Evolutionary conservation across 2,329 filamentous ascomycete species (phyloP).

Genomic region (Penicillium sp.): DNA sequence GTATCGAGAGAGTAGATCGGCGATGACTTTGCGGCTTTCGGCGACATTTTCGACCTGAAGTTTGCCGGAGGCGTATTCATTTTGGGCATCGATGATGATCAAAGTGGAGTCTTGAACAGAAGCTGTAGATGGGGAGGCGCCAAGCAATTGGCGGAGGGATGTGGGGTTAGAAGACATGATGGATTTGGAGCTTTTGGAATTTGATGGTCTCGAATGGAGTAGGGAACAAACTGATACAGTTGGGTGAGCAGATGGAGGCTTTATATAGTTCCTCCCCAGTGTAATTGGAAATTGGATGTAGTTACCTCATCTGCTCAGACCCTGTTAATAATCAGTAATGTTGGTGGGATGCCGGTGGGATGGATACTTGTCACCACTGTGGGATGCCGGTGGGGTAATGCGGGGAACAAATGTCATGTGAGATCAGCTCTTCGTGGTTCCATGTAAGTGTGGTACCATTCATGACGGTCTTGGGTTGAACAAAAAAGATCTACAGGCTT

Average conservation of each 20-base stretch:
- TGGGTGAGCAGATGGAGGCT: not conserved
- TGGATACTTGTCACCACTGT: not conserved
- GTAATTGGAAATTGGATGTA: not conserved
- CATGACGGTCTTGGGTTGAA: not conserved
- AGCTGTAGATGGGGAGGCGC: slow-evolving; percentile 59
- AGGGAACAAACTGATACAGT: not conserved
- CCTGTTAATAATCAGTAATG: not conserved
- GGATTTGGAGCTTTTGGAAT: not conserved
- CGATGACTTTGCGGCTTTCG: slow-evolving; percentile 60
- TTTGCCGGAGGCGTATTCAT: slow-evolving; percentile 63
- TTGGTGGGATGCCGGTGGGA: not conserved
- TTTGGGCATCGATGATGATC: slow-evolving; percentile 72
- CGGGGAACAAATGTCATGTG: not conserved
- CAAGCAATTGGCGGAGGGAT: slow-evolving; percentile 58
- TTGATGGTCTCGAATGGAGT: not conserved
- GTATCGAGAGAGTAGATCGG: slow-evolving; percentile 62
- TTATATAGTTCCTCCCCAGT: not conserved
- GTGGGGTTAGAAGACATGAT: not conserved
- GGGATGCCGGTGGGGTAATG: not conserved
- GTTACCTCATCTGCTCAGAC: not conserved
- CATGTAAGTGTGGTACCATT: too few relatives aligned
- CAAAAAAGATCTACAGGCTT: not conserved
- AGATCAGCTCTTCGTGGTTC: too few relatives aligned
- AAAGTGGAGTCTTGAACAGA: slow-evolving; percentile 62
- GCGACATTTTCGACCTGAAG: slow-evolving; percentile 60